Percentiles rank a stretch among this genome's conserved stretches.
Evolutionary conservation across 805 yeast species (phyloP).

Genomic region (Cyberlindnera samutprakarnensis): DNA sequence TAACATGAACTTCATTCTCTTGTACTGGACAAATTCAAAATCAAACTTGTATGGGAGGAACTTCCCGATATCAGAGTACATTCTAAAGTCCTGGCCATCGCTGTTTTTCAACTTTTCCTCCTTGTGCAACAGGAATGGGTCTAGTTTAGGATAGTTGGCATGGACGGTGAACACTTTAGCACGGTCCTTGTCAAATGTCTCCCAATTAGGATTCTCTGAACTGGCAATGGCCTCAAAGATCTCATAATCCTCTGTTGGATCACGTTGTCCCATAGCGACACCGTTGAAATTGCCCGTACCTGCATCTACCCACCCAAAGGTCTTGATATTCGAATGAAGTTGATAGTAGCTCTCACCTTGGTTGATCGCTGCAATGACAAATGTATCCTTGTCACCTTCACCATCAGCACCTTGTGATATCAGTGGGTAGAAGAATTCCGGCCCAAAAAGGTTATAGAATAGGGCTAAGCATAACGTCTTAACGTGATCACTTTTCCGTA

Average conservation of each 20-base stretch:
- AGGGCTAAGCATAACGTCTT: conserved; percentile 50
- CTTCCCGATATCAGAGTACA: conserved; percentile 18
- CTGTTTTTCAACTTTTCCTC: conserved; percentile 13
- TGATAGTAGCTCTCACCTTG: conserved; percentile 37
- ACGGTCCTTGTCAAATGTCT: conserved; percentile 7
- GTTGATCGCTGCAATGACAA: conserved; percentile 51
- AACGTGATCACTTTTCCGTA: conserved; percentile 53
- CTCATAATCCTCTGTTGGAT: conserved; percentile 54
- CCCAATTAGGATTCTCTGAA: conserved; percentile 6
- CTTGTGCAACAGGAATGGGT: conserved; percentile 24
- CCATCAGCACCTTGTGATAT: conserved; percentile 71
- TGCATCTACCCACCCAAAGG: conserved; percentile 23
- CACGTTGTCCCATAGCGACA: conserved; percentile 70
- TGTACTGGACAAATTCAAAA: conserved; percentile 50
- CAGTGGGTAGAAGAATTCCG: conserved; percentile 56
- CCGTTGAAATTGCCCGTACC: conserved; percentile 52
- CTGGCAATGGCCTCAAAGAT: conserved; percentile 5
- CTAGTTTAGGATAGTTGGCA: conserved; percentile 29
- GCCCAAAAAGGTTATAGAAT: conserved; percentile 63
- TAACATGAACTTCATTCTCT: conserved; percentile 42
- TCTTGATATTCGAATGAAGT: conserved; percentile 24
- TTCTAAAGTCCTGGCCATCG: conserved; percentile 17
- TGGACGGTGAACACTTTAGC: conserved; percentile 28
- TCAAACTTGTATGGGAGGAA: conserved; percentile 32
- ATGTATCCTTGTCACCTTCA: conserved; percentile 77